These are phyloP conservation scores for Pilatotrama ljubarskyi DNA, from an alignment of 768 basidiomycete genomes.

Conservation along the genomic window DNA sequence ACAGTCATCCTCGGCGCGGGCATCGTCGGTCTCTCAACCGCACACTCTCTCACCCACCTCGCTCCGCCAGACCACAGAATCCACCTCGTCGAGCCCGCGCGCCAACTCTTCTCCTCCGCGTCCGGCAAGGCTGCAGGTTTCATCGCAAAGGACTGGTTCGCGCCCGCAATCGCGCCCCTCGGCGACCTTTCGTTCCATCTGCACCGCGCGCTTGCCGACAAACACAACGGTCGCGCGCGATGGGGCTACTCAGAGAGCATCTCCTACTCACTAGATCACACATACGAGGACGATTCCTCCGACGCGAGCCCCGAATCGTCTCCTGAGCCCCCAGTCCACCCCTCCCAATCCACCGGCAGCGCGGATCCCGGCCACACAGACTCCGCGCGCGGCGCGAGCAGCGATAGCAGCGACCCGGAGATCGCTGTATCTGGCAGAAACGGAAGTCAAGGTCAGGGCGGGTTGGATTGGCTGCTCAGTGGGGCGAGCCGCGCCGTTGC, in stretches of 20 bases:
- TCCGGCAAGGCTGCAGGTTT: conserved; percentile 41
- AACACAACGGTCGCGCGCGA: conserved; percentile 36
- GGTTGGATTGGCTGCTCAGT: conserved; percentile 32
- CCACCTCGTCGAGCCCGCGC: conserved; percentile 43
- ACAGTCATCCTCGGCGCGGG: conserved; percentile 49
- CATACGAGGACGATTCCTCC: conserved; percentile 1
- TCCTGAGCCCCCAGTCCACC: neutral
- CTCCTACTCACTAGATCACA: conserved; percentile 31
- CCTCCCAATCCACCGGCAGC: neutral
- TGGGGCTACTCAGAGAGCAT: conserved; percentile 42
- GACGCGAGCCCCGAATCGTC: neutral
- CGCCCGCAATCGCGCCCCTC: conserved; percentile 31
- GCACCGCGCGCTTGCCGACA: conserved; percentile 40
- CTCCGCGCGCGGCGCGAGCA: neutral
- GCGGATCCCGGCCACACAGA: conserved; percentile 4
- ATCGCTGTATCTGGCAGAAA: conserved; percentile 2
- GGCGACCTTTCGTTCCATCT: conserved; percentile 39
- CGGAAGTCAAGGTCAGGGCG: conserved; percentile 8
- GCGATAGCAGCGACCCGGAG: neutral
- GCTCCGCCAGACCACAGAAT: conserved; percentile 32
- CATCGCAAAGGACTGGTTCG: conserved; percentile 45
- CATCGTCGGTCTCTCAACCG: conserved; percentile 47
- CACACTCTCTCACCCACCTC: conserved; percentile 40
- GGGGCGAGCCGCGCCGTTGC: conserved; percentile 26
- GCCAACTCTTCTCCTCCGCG: conserved; percentile 38